Conservation (phyloP, 148 eudicot genomes). For the Cornus kousa region DNA sequence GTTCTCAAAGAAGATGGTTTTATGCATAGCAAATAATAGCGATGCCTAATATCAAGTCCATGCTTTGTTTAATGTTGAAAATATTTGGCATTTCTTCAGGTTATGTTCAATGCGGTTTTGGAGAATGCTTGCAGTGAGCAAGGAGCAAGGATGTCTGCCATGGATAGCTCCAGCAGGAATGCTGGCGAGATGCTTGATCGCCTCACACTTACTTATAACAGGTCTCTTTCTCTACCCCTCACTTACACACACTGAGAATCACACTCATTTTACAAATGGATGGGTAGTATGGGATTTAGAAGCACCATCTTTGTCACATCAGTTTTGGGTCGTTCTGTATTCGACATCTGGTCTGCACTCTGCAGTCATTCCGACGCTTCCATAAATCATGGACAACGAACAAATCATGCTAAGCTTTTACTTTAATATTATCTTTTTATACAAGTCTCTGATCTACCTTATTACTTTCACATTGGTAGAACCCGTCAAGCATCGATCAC, state of each 20-base stretch:
- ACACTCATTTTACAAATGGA: not conserved
- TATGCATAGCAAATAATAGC: not conserved
- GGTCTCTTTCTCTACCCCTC: conserved; percentile 37
- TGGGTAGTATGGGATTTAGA: no score
- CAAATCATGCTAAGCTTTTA: not conserved
- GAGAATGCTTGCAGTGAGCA: conserved; percentile 94
- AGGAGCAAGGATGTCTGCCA: conserved; percentile 92
- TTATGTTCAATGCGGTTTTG: conserved; percentile 73
- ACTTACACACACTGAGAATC: not conserved
- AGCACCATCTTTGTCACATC: no score
- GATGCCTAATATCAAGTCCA: not conserved
- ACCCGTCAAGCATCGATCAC: conserved; percentile 97
- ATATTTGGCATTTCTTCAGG: conserved; percentile 35
- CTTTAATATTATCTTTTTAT: not conserved
- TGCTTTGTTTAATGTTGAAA: conserved; percentile 8
- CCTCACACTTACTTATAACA: conserved; percentile 78
- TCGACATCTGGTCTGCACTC: not conserved
- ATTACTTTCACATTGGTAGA: conserved; percentile 31
- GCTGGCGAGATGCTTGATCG: conserved; percentile 93
- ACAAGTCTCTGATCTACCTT: conserved; percentile 4
- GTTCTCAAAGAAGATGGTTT: not conserved
- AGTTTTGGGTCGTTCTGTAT: no score
- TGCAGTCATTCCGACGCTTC: no score
- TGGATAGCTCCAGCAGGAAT: conserved; percentile 88
- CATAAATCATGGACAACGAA: not conserved